phyloP scores from a whole-genome alignment of 106 monocot species.

The Phalaenopsis equestris region DNA sequence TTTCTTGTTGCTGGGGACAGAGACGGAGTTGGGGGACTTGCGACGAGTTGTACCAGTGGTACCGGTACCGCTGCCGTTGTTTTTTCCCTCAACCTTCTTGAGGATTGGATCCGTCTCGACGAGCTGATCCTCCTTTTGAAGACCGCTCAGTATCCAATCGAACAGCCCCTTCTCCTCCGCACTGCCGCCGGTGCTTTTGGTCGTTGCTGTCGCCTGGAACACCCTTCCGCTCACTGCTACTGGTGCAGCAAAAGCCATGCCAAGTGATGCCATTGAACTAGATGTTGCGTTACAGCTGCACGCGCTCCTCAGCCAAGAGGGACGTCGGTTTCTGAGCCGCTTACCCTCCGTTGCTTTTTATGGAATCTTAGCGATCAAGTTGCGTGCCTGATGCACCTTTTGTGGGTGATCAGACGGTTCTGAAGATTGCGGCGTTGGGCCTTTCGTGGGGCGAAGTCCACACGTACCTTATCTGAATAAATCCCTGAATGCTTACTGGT shows the following conservation, averaged over 20 bases:
- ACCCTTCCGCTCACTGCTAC: not conserved
- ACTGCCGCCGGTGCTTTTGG: not conserved
- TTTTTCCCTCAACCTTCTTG: slow-evolving; percentile 12
- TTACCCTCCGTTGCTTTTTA: not conserved
- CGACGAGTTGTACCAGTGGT: not conserved
- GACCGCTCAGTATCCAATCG: slow-evolving; percentile 14
- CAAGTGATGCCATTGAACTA: slow-evolving; percentile 15
- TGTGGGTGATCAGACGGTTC: not conserved
- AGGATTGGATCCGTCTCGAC: slow-evolving; percentile 24
- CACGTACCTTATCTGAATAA: not conserved
- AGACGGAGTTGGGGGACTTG: slow-evolving; percentile 4
- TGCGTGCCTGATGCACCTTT: not conserved
- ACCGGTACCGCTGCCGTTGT: not conserved
- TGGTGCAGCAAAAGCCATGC: slow-evolving; percentile 14
- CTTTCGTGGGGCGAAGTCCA: not conserved
- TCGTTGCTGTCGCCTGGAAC: slow-evolving; percentile 4
- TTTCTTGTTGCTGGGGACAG: slow-evolving; percentile 16
- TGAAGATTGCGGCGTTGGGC: not conserved
- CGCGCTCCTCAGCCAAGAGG: not conserved
- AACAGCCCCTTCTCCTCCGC: slow-evolving; percentile 7
- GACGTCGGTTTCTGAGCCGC: not conserved
- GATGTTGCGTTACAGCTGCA: not conserved
- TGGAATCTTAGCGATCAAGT: not conserved
- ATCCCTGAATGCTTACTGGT: not conserved
- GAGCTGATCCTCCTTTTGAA: slow-evolving; percentile 17